Percentiles rank a stretch among this genome's conserved stretches.
Evolutionary conservation across 2,329 filamentous ascomycete species (phyloP).

Genomic region (Pseudopyricularia javanii): DNA sequence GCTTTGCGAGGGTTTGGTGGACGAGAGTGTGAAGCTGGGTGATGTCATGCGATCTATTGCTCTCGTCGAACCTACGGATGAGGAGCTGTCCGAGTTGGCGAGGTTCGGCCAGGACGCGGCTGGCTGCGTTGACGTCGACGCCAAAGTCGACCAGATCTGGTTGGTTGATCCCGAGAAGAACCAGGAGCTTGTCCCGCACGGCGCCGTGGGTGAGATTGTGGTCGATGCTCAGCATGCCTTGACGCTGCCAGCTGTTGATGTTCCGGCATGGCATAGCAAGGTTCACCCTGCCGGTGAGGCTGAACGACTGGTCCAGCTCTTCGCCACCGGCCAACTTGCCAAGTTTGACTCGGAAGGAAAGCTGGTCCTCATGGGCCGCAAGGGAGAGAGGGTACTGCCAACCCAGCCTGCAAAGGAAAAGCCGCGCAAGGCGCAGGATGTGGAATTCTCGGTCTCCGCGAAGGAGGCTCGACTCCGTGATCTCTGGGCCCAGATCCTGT

Average conservation of each 20-base stretch:
- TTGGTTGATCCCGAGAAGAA: constrained; percentile 24
- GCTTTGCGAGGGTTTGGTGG: constrained; percentile 27
- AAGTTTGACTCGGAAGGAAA: constrained; percentile 20
- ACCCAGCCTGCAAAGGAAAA: neutral
- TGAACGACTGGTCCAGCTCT: constrained; percentile 12
- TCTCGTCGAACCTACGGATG: neutral
- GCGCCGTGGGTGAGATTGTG: constrained; percentile 30
- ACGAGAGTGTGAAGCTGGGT: constrained; percentile 19
- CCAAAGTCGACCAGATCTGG: constrained; percentile 19
- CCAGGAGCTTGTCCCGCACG: constrained; percentile 22
- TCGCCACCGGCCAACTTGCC: constrained; percentile 26
- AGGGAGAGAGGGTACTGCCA: constrained; percentile 2
- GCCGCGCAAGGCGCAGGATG: constrained; percentile 4
- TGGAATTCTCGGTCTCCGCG: constrained; percentile 3
- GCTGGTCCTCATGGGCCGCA: neutral
- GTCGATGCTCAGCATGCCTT: constrained; percentile 12
- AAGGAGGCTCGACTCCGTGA: constrained; percentile 11
- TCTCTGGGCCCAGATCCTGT: constrained; percentile 23
- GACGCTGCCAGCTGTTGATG: neutral
- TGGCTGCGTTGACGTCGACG: constrained; percentile 14
- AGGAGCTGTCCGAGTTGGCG: neutral
- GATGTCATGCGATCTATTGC: neutral
- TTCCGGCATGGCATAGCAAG: neutral
- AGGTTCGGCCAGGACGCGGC: neutral
- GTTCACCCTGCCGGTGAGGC: neutral